A percentile compares a stretch with the other conserved stretches of the same genome.
Evolutionary conservation across 2,329 filamentous ascomycete genomes (phyloP).

Genomic region (Fusarium irregulare): DNA sequence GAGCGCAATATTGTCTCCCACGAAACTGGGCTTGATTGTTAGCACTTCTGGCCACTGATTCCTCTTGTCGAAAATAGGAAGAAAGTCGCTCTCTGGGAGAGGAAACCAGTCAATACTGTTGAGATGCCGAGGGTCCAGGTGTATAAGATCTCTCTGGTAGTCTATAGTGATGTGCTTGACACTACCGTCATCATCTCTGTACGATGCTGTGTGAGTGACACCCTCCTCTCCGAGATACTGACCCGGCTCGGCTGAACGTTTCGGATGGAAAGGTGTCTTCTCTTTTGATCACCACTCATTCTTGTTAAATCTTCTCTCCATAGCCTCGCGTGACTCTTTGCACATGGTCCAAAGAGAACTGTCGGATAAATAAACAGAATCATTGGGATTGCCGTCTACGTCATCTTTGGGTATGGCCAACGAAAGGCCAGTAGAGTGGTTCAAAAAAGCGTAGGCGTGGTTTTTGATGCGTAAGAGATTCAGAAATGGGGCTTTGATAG

Average conservation of each 20-base stretch:
- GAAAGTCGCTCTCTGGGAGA: background rate
- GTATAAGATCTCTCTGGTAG: slow-evolving; percentile 13
- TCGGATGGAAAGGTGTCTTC: background rate
- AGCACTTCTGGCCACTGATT: too few relatives aligned
- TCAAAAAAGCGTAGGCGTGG: too few relatives aligned
- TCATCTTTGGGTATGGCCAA: slow-evolving; percentile 17
- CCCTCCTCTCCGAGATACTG: background rate
- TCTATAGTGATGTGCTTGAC: slow-evolving; percentile 21
- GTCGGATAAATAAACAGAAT: slow-evolving; percentile 25
- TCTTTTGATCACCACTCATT: slow-evolving; percentile 34
- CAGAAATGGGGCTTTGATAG: background rate
- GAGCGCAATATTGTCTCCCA: slow-evolving; percentile 19
- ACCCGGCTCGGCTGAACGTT: background rate
- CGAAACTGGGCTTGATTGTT: background rate
- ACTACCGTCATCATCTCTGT: background rate
- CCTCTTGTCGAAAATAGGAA: background rate
- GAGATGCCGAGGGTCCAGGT: slow-evolving; percentile 7
- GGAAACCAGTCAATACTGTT: slow-evolving; percentile 1
- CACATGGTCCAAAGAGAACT: slow-evolving; percentile 24
- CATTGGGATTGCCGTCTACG: slow-evolving; percentile 3
- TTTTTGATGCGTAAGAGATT: background rate
- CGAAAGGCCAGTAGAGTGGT: background rate
- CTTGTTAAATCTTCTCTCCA: slow-evolving; percentile 9
- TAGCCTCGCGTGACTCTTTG: slow-evolving; percentile 19
- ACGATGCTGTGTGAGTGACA: slow-evolving; percentile 11